Percentiles rank a stretch among this genome's conserved stretches.
phyloP scores from a whole-genome alignment of 1,284 basidiomycete genomes.

The Apiotrichum laibachii region DNA sequence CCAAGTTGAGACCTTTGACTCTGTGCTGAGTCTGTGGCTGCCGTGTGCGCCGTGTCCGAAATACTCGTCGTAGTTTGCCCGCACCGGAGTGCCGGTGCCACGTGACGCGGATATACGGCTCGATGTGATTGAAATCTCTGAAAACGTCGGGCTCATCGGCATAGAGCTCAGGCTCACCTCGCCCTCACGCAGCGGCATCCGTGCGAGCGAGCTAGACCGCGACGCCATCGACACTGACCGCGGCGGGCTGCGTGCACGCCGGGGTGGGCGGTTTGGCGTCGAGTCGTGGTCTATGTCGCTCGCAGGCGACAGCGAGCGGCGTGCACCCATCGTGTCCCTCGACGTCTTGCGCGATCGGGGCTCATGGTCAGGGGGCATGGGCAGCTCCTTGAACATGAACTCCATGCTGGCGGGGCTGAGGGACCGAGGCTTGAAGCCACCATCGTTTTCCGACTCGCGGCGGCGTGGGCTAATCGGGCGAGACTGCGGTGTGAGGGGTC shows the following conservation, averaged over 20 bases:
- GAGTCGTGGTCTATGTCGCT: slow-evolving; percentile 1
- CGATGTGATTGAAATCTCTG: background rate
- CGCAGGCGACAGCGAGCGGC: background rate
- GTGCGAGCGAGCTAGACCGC: background rate
- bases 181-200: background rate
- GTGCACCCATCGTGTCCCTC: background rate
- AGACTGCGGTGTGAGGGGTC: slow-evolving; percentile 5
- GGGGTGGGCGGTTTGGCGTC: background rate
- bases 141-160: slow-evolving; percentile 4
- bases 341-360: background rate
- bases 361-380: slow-evolving; percentile 1
- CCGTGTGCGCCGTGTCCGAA: background rate
- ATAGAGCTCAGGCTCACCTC: background rate
- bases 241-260: background rate
- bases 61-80: background rate
- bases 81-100: background rate
- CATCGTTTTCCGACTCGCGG: background rate
- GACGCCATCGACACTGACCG: background rate
- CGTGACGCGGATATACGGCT: background rate
- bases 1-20: background rate
- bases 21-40: background rate
- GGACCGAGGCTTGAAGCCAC: background rate
- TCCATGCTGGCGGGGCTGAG: slow-evolving; percentile 5
- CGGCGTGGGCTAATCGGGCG: background rate
- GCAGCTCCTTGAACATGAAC: slow-evolving; percentile 6